phyloP scores from a whole-genome alignment of 164 flowering plant genomes.

The Chimonanthus salicifolius region DNA sequence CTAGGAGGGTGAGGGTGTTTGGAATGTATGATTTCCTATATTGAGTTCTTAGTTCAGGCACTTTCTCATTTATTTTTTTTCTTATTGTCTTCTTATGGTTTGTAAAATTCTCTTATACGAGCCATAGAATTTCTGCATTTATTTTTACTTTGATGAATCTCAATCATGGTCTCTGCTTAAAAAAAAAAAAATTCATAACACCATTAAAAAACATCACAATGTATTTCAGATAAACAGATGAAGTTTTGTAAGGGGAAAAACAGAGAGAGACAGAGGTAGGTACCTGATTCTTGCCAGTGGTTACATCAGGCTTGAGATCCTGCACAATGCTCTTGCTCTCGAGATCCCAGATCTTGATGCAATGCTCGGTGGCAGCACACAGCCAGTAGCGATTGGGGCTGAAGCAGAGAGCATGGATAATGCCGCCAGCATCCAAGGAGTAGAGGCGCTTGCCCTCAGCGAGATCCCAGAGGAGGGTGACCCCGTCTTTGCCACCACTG shows the following conservation, averaged over 20 bases:
- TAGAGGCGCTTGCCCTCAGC: slow-evolving; percentile 81
- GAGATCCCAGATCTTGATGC: slow-evolving; percentile 88
- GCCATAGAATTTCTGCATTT: too few relatives aligned
- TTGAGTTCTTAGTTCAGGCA: too few relatives aligned
- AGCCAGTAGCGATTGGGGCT: slow-evolving; percentile 95
- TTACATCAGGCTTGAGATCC: slow-evolving; percentile 56
- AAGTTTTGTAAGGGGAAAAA: not conserved
- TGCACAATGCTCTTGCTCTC: slow-evolving; percentile 83
- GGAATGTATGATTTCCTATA: too few relatives aligned
- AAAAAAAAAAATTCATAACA: not conserved
- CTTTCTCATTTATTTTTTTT: too few relatives aligned
- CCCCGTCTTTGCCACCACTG: slow-evolving; percentile 84
- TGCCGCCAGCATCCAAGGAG: slow-evolving; percentile 62
- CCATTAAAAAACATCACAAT: not conserved
- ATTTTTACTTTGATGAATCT: too few relatives aligned
- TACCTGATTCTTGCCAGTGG: slow-evolving; percentile 32
- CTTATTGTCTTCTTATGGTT: too few relatives aligned
- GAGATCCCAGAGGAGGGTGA: slow-evolving; percentile 79
- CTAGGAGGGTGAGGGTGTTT: too few relatives aligned
- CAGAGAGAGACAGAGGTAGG: not conserved
- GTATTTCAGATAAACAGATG: not conserved
- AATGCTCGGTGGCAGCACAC: slow-evolving; percentile 76
- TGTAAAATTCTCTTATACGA: too few relatives aligned
- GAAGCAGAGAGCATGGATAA: slow-evolving; percentile 76
- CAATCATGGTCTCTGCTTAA: too few relatives aligned